phyloP scores from a whole-genome alignment of 352 stramenopile species.

The Phytopythium litorale region DNA sequence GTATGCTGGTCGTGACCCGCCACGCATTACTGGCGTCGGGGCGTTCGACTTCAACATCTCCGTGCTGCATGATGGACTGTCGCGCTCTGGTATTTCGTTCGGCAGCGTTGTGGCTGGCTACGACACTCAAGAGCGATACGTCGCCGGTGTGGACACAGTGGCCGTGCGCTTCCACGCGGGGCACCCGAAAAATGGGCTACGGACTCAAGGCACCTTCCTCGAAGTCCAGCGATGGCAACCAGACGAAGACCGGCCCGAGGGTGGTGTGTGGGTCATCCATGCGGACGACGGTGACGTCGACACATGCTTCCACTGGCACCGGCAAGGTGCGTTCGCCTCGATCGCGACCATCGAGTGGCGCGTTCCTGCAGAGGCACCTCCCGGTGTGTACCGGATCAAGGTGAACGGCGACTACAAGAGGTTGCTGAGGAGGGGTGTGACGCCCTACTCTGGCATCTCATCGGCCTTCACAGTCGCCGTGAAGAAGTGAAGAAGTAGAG shows the following conservation, averaged over 20 bases:
- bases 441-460: conserved; percentile 53
- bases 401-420: conserved; percentile 76
- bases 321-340: conserved; percentile 64
- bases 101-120: conserved; percentile 28
- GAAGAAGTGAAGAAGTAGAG: conserved; percentile 1
- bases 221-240: conserved; percentile 70
- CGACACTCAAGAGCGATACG: conserved; percentile 8
- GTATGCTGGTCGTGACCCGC: conserved; percentile 20
- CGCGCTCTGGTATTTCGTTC: conserved; percentile 33
- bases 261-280: conserved; percentile 65
- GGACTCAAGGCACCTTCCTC: conserved; percentile 71
- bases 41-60: conserved; percentile 73
- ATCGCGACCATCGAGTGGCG: conserved; percentile 68
- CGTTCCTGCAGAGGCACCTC: conserved; percentile 40
- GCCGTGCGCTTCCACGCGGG: conserved; percentile 64
- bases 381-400: conserved; percentile 70
- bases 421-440: conserved; percentile 46
- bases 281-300: conserved; percentile 70
- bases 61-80: conserved; percentile 64
- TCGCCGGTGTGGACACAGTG: conserved; percentile 45
- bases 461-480: conserved; percentile 45
- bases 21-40: conserved; percentile 56
- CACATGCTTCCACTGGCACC: conserved; percentile 77
- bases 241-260: conserved; percentile 25
- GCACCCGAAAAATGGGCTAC: conserved; percentile 81